Percentiles rank a stretch among this genome's conserved stretches.
Conservation (phyloP, 768 basidiomycete genomes). For the Grammothele lineata region DNA sequence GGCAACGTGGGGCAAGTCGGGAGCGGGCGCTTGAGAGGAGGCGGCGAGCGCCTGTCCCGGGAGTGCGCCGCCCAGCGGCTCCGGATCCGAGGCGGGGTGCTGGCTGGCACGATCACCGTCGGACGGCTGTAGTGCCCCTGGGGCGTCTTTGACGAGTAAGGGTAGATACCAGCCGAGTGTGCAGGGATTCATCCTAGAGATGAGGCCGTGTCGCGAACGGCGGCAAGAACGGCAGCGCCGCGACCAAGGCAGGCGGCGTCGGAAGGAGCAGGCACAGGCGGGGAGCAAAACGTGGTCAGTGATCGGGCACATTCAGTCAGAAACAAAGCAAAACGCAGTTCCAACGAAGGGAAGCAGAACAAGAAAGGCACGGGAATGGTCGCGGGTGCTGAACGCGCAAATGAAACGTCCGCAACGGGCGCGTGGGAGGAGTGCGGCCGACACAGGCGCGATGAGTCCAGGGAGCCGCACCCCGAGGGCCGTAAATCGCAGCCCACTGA, state of each 20-base stretch:
- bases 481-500: background rate
- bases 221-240: too few species aligned
- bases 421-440: too few species aligned
- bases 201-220: too few species aligned
- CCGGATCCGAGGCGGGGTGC: conserved; percentile 1
- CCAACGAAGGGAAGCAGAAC: background rate
- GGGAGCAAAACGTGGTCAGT: background rate
- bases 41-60: background rate
- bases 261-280: conserved; percentile 2
- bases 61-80: background rate
- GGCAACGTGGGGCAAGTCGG: background rate
- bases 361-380: too few species aligned
- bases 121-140: conserved; percentile 63
- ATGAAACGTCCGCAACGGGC: too few species aligned
- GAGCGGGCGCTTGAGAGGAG: background rate
- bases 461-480: too few species aligned
- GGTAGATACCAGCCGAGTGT: conserved; percentile 96
- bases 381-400: too few species aligned
- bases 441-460: too few species aligned
- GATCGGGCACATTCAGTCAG: conserved; percentile 10
- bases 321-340: too few species aligned
- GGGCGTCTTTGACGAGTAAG: conserved; percentile 65
- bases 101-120: conserved; percentile 19
- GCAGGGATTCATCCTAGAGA: conserved; percentile 85
- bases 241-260: background rate